Evolutionary conservation across 73 alveolate species (phyloP), one percentile per base, ranked within the genome.

Genomic region (Tetrahymena elliotti): DNA sequence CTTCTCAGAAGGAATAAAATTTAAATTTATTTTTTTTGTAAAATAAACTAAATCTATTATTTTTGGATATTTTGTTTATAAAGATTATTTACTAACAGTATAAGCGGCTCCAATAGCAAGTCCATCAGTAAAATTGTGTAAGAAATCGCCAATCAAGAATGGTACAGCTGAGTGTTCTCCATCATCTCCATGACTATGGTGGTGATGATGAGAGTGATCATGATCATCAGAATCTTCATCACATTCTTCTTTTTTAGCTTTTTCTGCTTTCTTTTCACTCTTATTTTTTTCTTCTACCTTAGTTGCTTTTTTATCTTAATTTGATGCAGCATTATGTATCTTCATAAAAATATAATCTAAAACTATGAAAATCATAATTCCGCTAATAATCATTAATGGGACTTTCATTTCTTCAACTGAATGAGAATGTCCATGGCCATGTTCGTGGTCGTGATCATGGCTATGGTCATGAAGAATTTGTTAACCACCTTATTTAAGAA

Each of bases 81-180:
- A n/a, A n/a, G n/a, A n/a, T 22, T 24, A 35, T 52, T 96, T 95
- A 93, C 97, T 96, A 36, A 95, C 97, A 31, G 98, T 93, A 93
- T 93, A 98, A 13, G 98, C 98, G 12, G 99, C 99, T 33, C 99
- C 99, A 40, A 99, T 97, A 35, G 99, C 99, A 94, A 99, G 96
- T 7, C 99, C 99, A 96, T 97, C 99, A 34, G 99, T 98, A 68
- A 98, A 94, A 97, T 99, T 99, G 95, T 99, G 99, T 12, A 98
- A 94, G 97, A 98, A 97, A 95, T 99, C 99, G 37, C 99, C 99
- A 7, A 99, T 68, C 84, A 99, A 97, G 38, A 98, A 96, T 35
- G 98, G 83, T 20, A 97, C 83, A 24, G 98, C 96, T 93, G 97
- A 53, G 16, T 96, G 97, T 36, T 95, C 95, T 37, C 95, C 96